A percentile compares a stretch with the other conserved stretches of the same genome.
Conservation (phyloP, 2,329 filamentous ascomycete genomes). For the Colletotrichum liaoningense region DNA sequence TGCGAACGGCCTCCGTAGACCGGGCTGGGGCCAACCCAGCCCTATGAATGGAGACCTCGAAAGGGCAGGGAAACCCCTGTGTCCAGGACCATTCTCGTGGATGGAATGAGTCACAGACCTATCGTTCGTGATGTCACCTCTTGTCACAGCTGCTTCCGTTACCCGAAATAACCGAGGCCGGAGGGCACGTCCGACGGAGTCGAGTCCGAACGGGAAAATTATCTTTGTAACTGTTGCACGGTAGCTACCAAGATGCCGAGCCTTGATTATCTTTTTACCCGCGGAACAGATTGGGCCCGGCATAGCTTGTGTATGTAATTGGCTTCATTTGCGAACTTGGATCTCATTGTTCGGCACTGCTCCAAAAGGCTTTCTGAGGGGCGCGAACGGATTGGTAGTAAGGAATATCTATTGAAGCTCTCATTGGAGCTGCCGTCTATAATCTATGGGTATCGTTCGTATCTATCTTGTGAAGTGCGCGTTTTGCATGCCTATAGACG, state of each 20-base stretch:
- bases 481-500: too few species aligned
- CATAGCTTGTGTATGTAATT: fast-evolving
- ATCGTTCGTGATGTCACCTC: not conserved
- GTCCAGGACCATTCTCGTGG: not conserved
- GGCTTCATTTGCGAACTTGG: too few species aligned
- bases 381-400: too few species aligned
- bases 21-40: not conserved
- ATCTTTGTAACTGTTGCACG: not conserved
- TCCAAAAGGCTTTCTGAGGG: too few species aligned
- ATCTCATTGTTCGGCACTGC: not conserved
- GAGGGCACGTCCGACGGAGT: not conserved
- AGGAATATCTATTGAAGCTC: too few species aligned
- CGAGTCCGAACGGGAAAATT: not conserved
- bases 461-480: too few species aligned
- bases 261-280: too few species aligned
- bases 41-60: not conserved
- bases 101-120: not conserved
- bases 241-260: too few species aligned
- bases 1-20: not conserved
- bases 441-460: too few species aligned
- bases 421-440: too few species aligned
- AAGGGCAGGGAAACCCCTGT: not conserved
- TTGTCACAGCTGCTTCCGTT: not conserved
- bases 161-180: not conserved
- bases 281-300: not conserved